These are phyloP conservation scores for Flaveria bidentis DNA, from an alignment of 129 eudicot genomes.

Conservation along the genomic window DNA sequence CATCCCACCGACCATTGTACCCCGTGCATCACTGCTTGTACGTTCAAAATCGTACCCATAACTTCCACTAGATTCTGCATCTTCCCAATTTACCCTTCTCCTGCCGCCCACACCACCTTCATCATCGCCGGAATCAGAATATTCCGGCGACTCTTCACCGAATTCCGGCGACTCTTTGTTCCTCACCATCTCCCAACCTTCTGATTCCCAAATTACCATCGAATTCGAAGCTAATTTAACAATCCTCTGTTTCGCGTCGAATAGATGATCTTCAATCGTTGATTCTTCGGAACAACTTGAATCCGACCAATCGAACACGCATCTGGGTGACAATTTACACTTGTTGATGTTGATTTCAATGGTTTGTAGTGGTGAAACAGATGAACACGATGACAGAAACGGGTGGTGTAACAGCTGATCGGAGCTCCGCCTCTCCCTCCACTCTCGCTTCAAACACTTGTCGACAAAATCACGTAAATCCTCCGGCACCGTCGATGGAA, in stretches of 20 bases:
- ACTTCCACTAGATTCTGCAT: conserved; percentile 23
- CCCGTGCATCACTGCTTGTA: conserved; percentile 19
- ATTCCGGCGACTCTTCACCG: conserved; percentile 20
- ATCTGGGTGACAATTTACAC: conserved; percentile 50
- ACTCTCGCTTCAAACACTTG: conserved; percentile 51
- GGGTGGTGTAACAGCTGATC: conserved; percentile 73
- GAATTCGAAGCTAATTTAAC: conserved; percentile 42
- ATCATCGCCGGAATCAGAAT: conserved; percentile 17
- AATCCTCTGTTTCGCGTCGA: conserved; percentile 38
- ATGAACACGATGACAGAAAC: conserved; percentile 35
- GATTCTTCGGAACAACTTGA: conserved; percentile 34
- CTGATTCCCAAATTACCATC: conserved; percentile 66
- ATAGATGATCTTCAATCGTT: neutral
- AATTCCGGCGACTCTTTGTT: neutral
- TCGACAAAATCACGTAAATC: conserved; percentile 50
- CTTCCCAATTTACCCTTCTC: conserved; percentile 39
- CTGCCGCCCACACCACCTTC: conserved; percentile 15
- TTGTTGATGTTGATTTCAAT: neutral
- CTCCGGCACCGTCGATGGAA: conserved; percentile 37
- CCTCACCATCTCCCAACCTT: conserved; percentile 74
- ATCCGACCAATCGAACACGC: conserved; percentile 52
- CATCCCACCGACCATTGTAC: conserved; percentile 13
- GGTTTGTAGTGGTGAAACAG: conserved; percentile 3
- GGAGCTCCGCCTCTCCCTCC: conserved; percentile 56
- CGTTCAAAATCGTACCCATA: conserved; percentile 17